Evolutionary conservation across 202 grass and related monocot species (phyloP).

Genomic region (Cymbopogon flexuosus): DNA sequence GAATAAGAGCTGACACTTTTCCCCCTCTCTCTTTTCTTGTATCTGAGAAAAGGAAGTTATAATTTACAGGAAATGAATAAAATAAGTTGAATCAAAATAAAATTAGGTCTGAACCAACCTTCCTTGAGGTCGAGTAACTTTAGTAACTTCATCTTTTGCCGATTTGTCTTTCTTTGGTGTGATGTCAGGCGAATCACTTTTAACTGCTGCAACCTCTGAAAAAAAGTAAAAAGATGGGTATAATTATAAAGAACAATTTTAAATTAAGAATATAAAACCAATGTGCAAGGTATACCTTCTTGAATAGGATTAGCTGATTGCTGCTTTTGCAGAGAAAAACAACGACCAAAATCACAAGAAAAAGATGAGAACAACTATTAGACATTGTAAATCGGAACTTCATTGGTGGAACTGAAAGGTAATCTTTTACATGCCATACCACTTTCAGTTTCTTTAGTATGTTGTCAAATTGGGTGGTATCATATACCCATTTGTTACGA

Average conservation of each 20-base stretch:
- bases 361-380: neutral
- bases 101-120: constrained; percentile 45
- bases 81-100: neutral
- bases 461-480: constrained; percentile 88
- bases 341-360: neutral
- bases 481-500: constrained; percentile 81
- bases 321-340: constrained; percentile 33
- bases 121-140: constrained; percentile 81
- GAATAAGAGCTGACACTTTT: constrained; percentile 74
- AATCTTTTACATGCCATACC: constrained; percentile 30
- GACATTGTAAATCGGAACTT: constrained; percentile 1
- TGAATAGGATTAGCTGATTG: constrained; percentile 58
- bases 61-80: neutral
- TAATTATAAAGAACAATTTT: neutral
- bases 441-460: constrained; percentile 98
- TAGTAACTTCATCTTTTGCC: constrained; percentile 42
- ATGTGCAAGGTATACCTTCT: constrained; percentile 52
- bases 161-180: constrained; percentile 51
- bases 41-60: constrained; percentile 42
- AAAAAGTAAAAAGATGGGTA: neutral
- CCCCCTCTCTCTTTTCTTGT: constrained; percentile 86
- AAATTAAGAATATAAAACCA: neutral
- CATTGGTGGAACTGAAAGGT: neutral
- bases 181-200: constrained; percentile 37
- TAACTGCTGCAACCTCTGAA: constrained; percentile 41